Base-by-base conservation (phyloP, 2,329 filamentous ascomycete genomes). In the Chaetothyriales sp. region DNA sequence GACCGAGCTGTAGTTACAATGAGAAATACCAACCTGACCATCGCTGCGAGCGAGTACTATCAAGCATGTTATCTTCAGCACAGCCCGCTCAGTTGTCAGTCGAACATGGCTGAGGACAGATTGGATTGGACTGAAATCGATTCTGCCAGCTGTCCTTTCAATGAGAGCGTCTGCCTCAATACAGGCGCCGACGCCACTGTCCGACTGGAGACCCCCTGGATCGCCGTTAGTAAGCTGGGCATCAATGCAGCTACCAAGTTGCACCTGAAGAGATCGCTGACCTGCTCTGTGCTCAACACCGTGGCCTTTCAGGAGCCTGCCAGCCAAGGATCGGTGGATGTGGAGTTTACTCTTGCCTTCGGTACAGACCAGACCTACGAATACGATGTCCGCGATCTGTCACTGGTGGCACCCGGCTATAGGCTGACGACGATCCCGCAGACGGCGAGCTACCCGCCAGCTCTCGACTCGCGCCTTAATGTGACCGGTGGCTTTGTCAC, bases 321-420 rank as follows among this genome's bases (percentile, higher is more conserved):
- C 28, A 36, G 8, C 4, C 28, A 36, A 8, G 28, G 28, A 36
- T 8, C 26, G 15, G 45, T 26, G 15, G 19, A 18, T 26, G 45
- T 47, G 3, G 22, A 22, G 8, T 47, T 47, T 26, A 47, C 45
- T 28, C 45, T 47, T 18, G 45, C 15, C 45, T 47, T 47, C 45
- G 45, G 45, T 2, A 18, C 45, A 26, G 4, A 20, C 22, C 3
- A 22, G n/a, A 20, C 3, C 45, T 47, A 20, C 45, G 45, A 47
- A 26, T 47, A 20, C 20, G 45, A 47, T 28, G 45, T 47, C 18
- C 45, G 45, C 5, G 20, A 47, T 26, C 45, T 47, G 15, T 26
- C 45, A 7, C 6, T 26, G 45, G 45, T 47, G 18, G 45, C 45
- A 5, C 45, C 45, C 5, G 45, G 45, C 7, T 47, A 47, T 47